Evolutionary conservation across 148 eudicot genomes (phyloP).

Genomic region (Pouteria glomerata): DNA sequence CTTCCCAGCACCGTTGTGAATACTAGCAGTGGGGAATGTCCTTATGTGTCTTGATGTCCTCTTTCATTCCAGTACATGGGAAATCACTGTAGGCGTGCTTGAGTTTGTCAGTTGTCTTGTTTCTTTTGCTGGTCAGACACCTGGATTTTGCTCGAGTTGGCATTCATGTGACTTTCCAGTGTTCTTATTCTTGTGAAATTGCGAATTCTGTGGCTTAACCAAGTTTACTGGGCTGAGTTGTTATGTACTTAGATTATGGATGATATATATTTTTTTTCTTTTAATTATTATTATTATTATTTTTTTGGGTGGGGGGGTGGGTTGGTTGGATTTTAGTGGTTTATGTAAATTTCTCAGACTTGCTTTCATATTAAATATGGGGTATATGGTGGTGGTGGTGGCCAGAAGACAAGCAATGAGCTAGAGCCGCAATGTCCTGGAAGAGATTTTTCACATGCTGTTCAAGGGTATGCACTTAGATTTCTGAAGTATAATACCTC

Average conservation of each 20-base stretch:
- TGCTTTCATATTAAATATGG: constrained; percentile 1
- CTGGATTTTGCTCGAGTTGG: not conserved
- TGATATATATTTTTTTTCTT: not conserved
- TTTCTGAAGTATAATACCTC: constrained; percentile 55
- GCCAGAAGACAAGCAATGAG: constrained; percentile 39
- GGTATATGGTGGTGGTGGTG: constrained; percentile 11
- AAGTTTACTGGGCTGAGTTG: too few relatives aligned
- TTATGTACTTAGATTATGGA: too few relatives aligned
- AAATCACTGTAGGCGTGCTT: not conserved
- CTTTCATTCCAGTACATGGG: not conserved
- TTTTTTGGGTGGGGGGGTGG: not conserved
- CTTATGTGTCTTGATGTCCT: too few relatives aligned
- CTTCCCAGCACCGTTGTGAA: too few relatives aligned
- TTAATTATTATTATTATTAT: not conserved
- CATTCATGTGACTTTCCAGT: too few relatives aligned
- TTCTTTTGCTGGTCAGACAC: not conserved
- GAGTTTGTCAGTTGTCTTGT: not conserved
- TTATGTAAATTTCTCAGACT: constrained; percentile 4
- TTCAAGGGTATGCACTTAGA: constrained; percentile 66
- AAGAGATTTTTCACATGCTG: constrained; percentile 30
- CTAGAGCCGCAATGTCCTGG: constrained; percentile 33
- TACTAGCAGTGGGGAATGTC: not conserved
- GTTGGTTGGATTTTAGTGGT: not conserved
- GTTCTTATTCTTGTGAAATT: too few relatives aligned
- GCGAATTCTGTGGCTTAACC: too few relatives aligned